Evolutionary conservation across 2,329 filamentous ascomycete species (phyloP).

Genomic region (Nigrograna mackinnonii): DNA sequence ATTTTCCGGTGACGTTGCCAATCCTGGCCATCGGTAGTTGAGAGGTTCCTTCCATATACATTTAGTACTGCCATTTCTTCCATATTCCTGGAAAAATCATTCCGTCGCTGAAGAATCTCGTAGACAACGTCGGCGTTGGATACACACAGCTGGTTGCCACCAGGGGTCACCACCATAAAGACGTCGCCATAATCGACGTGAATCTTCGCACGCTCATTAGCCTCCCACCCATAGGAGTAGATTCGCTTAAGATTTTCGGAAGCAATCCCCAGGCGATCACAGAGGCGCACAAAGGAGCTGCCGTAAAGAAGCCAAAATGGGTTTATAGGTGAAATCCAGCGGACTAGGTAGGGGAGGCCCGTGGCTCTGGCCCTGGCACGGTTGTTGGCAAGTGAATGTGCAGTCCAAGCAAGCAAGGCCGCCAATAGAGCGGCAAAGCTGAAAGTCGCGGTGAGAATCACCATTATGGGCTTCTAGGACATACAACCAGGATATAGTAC

Average conservation of each 20-base stretch:
- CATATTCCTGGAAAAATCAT: constrained; percentile 15
- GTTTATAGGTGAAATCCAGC: neutral
- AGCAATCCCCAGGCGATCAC: neutral
- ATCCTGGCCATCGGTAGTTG: constrained; percentile 23
- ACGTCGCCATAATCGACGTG: constrained; percentile 15
- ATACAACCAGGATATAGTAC: too few species aligned
- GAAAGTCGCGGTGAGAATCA: too few species aligned
- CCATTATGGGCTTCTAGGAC: too few species aligned
- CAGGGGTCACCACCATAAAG: constrained; percentile 16
- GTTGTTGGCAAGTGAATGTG: neutral
- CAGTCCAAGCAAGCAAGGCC: too few species aligned
- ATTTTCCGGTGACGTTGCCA: constrained; percentile 30
- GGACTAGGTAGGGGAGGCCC: neutral
- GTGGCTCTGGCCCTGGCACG: neutral
- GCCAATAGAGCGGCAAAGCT: too few species aligned
- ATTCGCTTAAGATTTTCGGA: neutral
- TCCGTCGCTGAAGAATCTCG: constrained; percentile 12
- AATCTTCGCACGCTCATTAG: constrained; percentile 9
- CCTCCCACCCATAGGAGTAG: constrained; percentile 18
- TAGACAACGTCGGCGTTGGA: constrained; percentile 9
- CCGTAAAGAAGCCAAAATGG: neutral
- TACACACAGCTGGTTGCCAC: constrained; percentile 13
- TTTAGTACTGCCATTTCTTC: constrained; percentile 22
- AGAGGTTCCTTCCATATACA: constrained; percentile 23
- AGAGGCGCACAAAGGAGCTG: neutral